phyloP scores from a whole-genome alignment of 768 basidiomycete genomes.

The Wakefieldia striispora region DNA sequence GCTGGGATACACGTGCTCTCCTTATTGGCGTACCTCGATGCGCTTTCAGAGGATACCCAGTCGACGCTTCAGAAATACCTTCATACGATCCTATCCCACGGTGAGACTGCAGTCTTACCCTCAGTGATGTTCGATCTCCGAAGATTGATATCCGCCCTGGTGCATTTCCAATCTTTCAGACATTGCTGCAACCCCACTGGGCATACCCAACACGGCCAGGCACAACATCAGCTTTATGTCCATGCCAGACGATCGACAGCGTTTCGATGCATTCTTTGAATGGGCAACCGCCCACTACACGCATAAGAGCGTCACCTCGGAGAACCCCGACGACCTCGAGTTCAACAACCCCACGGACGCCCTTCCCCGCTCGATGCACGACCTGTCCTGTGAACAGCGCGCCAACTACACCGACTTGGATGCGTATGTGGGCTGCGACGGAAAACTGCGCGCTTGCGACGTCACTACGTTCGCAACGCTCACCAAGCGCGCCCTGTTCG shows the following conservation, averaged over 20 bases:
- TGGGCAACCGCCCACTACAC: slow-evolving; percentile 14
- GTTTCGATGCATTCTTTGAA: slow-evolving; percentile 15
- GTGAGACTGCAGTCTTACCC: slow-evolving; percentile 2
- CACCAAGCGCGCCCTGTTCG: slow-evolving; percentile 17
- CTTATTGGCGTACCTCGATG: slow-evolving; percentile 15
- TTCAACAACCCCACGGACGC: slow-evolving; percentile 4
- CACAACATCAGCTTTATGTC: not conserved
- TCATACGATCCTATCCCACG: slow-evolving; percentile 17
- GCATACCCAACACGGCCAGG: slow-evolving; percentile 1
- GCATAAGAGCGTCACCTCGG: slow-evolving; percentile 17
- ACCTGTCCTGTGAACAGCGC: slow-evolving; percentile 13
- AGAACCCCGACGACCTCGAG: slow-evolving; percentile 16
- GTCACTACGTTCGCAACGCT: not conserved
- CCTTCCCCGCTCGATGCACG: slow-evolving; percentile 9
- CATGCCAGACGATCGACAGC: slow-evolving; percentile 4
- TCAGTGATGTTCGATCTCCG: too few relatives aligned
- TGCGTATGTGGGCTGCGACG: slow-evolving; percentile 5
- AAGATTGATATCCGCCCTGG: too few relatives aligned
- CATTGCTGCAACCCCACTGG: not conserved
- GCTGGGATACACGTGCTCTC: slow-evolving; percentile 11
- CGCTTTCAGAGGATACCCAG: slow-evolving; percentile 1
- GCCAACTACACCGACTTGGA: slow-evolving; percentile 7
- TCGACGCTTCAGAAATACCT: slow-evolving; percentile 15
- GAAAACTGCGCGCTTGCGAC: slow-evolving; percentile 13
- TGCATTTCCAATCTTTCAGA: slow-evolving; percentile 1